Evolutionary conservation across 495 filamentous ascomycete genomes (phyloP), one percentile per base, ranked within the genome.

Genomic region (Halenospora varia): DNA sequence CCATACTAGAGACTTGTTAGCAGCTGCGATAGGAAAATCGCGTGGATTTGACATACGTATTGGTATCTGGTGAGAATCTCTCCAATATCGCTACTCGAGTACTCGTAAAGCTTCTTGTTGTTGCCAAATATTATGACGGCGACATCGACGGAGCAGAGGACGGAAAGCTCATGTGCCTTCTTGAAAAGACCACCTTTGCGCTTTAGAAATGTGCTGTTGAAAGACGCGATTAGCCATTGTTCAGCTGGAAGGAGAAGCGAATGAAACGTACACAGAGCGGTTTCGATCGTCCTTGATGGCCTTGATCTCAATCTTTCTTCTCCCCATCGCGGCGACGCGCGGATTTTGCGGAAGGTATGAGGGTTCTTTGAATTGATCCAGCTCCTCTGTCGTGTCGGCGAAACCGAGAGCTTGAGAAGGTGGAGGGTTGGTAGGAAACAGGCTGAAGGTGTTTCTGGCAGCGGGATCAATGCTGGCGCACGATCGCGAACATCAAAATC

Each of bases 281-380:
- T 98, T 98, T 68, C 94, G 84, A 71, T 98, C 94, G 84, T 98
- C 94, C 77, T 96, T 96, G 80, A 98, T 98, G 54, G 95, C 89
- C 77, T 97, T 97, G 81, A 98, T 98, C 77, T 97, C 94, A 71
- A 98, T 98, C 86, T 86, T 86, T 77, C 82, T 81, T 64, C 82
- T 76, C 62, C 82, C 82, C 82, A 86, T 86, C 13, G 61, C 64
- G 56, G 60, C 61, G 58, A 62, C 59, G 61, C 64, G 63, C 63
- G 39, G 59, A 55, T 45, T 29, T 53, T 66, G 63, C 44, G 60
- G 63, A 52, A 57, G 54, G 25, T 65, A 29, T 35, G 55, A 56
- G 15, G 56, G 22, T 48, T 60, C 59, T 59, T 41, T 60, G 56
- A 62, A 60, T 62, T 60, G 63, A 56, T 62, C 63, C 63, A 66